Conservation (phyloP, 2,329 filamentous ascomycete genomes). For the Fusarium mexicanum region DNA sequence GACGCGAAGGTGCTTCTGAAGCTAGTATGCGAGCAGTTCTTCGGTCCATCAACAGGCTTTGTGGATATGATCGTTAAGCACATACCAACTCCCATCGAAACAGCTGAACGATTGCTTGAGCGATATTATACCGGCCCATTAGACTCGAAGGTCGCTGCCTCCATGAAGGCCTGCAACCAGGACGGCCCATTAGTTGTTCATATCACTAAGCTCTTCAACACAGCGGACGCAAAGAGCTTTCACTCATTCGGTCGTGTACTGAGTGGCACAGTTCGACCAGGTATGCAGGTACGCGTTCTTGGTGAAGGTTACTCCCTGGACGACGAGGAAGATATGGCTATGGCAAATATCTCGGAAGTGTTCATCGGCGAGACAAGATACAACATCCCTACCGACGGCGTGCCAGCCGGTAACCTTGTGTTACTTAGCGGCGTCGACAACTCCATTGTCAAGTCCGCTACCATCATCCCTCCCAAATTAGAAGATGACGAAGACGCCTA, state of each 20-base stretch:
- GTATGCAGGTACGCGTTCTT: conserved; percentile 86
- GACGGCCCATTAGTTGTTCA: conserved; percentile 93
- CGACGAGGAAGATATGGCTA: conserved; percentile 96
- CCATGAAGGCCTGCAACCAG: conserved; percentile 85
- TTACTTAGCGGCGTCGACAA: conserved; percentile 95
- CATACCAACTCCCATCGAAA: conserved; percentile 85
- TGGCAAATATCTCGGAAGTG: conserved; percentile 83
- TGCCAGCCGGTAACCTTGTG: conserved; percentile 94
- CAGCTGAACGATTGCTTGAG: conserved; percentile 79
- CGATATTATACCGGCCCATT: conserved; percentile 91
- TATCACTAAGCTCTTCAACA: conserved; percentile 92
- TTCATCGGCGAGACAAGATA: conserved; percentile 94
- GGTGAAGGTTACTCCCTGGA: conserved; percentile 96
- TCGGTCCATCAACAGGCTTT: conserved; percentile 87
- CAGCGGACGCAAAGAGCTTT: conserved; percentile 89
- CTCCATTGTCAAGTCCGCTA: conserved; percentile 97
- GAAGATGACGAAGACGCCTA: conserved; percentile 91
- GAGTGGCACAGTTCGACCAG: conserved; percentile 87
- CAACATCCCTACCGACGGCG: conserved; percentile 88
- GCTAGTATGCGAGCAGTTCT: conserved; percentile 93
- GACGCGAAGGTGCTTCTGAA: conserved; percentile 91
- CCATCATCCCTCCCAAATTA: conserved; percentile 81
- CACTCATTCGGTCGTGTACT: conserved; percentile 90
- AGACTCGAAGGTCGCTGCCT: conserved; percentile 80
- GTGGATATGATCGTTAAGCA: conserved; percentile 96